Conservation (phyloP, 345 rosid species). For the Trapa incisa region DNA sequence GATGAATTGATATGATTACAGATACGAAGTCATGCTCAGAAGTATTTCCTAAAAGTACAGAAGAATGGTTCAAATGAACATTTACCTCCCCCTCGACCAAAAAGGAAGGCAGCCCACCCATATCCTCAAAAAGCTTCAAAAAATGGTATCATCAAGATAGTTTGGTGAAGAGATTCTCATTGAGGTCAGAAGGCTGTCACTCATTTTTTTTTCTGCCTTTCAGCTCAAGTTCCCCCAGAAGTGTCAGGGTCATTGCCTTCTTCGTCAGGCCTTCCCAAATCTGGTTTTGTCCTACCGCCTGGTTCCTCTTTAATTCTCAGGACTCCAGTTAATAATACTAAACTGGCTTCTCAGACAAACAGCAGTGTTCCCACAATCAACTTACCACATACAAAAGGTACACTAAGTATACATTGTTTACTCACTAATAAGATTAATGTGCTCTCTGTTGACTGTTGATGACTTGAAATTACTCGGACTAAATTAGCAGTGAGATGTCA, state of each 20-base stretch:
- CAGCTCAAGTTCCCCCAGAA: conserved; percentile 28
- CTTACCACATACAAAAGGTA: conserved; percentile 40
- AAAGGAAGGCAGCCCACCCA: conserved; percentile 91
- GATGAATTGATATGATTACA: conserved; percentile 11
- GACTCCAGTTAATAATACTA: conserved; percentile 33
- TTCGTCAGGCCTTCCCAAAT: conserved; percentile 33
- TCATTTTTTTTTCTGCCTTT: background rate
- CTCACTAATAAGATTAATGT: background rate
- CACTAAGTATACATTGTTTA: background rate
- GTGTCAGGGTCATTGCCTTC: conserved; percentile 33
- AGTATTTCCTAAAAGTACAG: conserved; percentile 78
- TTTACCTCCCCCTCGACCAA: conserved; percentile 87
- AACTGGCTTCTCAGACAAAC: conserved; percentile 41
- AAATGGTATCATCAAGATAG: conserved; percentile 27
- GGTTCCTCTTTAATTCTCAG: conserved; percentile 47
- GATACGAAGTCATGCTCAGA: conserved; percentile 93
- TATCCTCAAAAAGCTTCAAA: conserved; percentile 84
- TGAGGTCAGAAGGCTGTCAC: background rate
- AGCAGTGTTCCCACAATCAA: conserved; percentile 30
- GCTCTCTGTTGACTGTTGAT: background rate
- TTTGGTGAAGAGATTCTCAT: background rate
- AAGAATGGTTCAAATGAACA: conserved; percentile 79
- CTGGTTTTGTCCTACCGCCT: conserved; percentile 35
- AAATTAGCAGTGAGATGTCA: background rate
- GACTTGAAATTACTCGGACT: background rate